Percentiles rank a stretch among this genome's conserved stretches.
These are phyloP conservation scores for Barnettozyma vustinii DNA, from an alignment of 805 yeast genomes.

Conservation along the genomic window DNA sequence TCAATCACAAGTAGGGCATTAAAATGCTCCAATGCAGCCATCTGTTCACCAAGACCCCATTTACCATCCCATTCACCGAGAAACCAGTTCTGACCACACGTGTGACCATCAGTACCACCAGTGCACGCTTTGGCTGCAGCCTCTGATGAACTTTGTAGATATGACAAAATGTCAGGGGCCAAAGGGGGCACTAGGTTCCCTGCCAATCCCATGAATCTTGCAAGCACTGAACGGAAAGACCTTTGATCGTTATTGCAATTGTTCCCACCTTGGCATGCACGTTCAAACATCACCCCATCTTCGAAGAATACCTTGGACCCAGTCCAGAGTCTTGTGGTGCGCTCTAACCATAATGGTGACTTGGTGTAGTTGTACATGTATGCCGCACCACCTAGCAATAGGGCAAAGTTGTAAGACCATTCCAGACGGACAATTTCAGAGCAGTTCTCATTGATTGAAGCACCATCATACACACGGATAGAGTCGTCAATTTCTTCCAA, in stretches of 20 bases:
- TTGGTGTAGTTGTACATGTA: conserved; percentile 60
- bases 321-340: conserved; percentile 39
- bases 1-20: conserved; percentile 39
- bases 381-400: conserved; percentile 62
- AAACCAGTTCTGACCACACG: conserved; percentile 71
- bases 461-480: conserved; percentile 54
- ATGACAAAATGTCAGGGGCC: conserved; percentile 36
- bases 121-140: conserved; percentile 68
- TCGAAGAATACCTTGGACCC: conserved; percentile 46
- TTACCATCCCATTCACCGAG: conserved; percentile 53
- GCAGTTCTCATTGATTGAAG: conserved; percentile 45
- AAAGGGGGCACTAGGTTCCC: conserved; percentile 49
- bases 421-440: conserved; percentile 40
- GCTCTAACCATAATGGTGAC: conserved; percentile 43
- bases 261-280: conserved; percentile 48
- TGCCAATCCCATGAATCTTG: conserved; percentile 57
- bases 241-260: conserved; percentile 73
- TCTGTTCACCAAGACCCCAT: conserved; percentile 76
- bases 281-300: conserved; percentile 53
- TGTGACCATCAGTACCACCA: conserved; percentile 71
- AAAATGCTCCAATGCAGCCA: conserved; percentile 62
- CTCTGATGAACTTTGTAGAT: conserved; percentile 45
- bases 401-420: conserved; percentile 71
- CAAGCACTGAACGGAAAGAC: conserved; percentile 62
- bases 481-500: conserved; percentile 28